Evolutionary conservation across 257 asterid genomes (phyloP).

Genomic region (Thymus quinquecostatus): DNA sequence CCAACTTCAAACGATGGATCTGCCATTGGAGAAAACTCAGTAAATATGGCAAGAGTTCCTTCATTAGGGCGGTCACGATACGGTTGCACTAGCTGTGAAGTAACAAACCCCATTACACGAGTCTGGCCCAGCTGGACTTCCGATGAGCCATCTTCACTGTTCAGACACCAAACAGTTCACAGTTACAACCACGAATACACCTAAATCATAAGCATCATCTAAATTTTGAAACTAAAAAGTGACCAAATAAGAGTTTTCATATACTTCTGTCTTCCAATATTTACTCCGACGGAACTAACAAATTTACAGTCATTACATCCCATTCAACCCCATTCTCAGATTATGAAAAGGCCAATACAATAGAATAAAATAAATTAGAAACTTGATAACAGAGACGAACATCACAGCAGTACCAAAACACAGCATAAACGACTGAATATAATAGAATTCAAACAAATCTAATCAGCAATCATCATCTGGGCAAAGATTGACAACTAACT

Average conservation of each 20-base stretch:
- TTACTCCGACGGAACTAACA: neutral
- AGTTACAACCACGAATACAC: neutral
- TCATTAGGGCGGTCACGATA: slow-evolving; percentile 90
- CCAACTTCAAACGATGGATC: slow-evolving; percentile 95
- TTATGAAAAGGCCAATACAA: neutral
- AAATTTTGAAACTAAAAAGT: neutral
- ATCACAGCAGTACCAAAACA: neutral
- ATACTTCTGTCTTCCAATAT: neutral
- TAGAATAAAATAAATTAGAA: neutral
- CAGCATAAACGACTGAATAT: neutral
- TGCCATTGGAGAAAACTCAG: slow-evolving; percentile 99
- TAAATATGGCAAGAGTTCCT: slow-evolving; percentile 79
- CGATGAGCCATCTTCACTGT: slow-evolving; percentile 95
- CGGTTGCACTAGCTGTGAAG: slow-evolving; percentile 89
- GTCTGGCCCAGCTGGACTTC: slow-evolving; percentile 96
- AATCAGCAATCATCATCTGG: neutral
- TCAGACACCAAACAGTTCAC: slow-evolving; percentile 26
- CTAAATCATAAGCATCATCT: neutral
- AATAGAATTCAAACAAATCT: neutral
- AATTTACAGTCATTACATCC: neutral
- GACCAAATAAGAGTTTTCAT: neutral
- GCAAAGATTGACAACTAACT: neutral
- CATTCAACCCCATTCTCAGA: neutral
- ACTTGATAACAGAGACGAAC: neutral
- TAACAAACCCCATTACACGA: slow-evolving; percentile 83